Evolutionary conservation across 768 basidiomycete genomes (phyloP).

Genomic region (Leccinum ochraceum): DNA sequence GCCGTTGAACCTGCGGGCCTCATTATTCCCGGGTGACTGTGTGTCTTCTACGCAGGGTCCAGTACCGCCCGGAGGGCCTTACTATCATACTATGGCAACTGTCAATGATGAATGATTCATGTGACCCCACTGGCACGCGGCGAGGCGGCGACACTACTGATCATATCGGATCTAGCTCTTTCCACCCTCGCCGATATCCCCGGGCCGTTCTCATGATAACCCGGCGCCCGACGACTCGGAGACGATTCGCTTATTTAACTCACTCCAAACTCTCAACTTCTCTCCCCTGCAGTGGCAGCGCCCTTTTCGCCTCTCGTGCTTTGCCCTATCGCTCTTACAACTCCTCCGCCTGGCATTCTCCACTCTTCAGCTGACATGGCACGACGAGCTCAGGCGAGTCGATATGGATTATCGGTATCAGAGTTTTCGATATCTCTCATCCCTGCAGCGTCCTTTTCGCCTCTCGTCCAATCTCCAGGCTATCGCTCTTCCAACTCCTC

Average conservation of each 20-base stretch:
- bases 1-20: neutral
- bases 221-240: neutral
- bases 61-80: too few species aligned
- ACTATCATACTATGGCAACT: too few species aligned
- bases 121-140: too few species aligned
- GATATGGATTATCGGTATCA: neutral
- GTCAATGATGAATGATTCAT: too few species aligned
- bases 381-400: neutral
- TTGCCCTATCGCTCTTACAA: neutral
- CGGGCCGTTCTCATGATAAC: neutral
- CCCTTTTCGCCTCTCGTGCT: neutral
- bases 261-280: neutral
- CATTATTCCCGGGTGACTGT: too few species aligned
- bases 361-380: neutral
- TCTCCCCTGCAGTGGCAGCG: neutral
- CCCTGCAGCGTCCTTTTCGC: neutral
- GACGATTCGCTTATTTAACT: neutral
- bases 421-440: neutral
- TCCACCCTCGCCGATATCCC: too few species aligned
- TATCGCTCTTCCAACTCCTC: neutral
- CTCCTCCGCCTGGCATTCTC: neutral
- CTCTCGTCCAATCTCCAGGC: neutral
- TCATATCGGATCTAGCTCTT: too few species aligned
- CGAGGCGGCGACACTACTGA: too few species aligned
- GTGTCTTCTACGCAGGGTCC: too few species aligned